Base-by-base conservation (phyloP, 345 rosid species). In the Eucalyptus marginata region DNA sequence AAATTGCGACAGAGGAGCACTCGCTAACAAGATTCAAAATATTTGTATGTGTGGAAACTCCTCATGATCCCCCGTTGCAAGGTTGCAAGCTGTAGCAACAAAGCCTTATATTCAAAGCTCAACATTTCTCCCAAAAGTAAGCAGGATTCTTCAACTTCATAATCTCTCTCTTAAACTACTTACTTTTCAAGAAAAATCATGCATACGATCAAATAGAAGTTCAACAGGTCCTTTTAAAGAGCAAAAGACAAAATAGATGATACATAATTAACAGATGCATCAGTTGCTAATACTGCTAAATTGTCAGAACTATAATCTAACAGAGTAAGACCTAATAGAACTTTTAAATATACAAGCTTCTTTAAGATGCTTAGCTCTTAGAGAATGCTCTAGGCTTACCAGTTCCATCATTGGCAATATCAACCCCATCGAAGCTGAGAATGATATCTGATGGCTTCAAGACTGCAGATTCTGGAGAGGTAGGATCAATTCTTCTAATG, bases 341-440 rank as follows among this genome's bases (percentile, higher is more conserved):
- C 20, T 71, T 71, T 33, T 71, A 17, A 36, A 71, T 9, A 33
- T 33, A 33, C 81, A 71, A 71, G 81, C 13, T 71, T 33, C 81
- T 50, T 12, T 29, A 17, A 49, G 54, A 36, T 49, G 54, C 36
- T 56, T n/a, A 51, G 40, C 64, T 29, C 54, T 52, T 51, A 18
- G 29, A 15, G 62, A n/a, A 22, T 43, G 27, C 40, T n/a, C 36
- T 86, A 89, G 31, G 56, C 59, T 56, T 93, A 95, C 99, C 95
- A 88, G 99, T 97, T 93, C 99, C 99, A 92, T 96, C 99, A 92
- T 97, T 97, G 58, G 99, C 98, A 89, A 97, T 95, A 85, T 96
- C 93, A 52, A 96, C 94, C 88, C 96, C 95, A 51, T 96, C 99
- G 89, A 97, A 97, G 92, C 98, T 94, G 49, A 97, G 94, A 89